Evolutionary conservation across 2,329 filamentous ascomycete genomes (phyloP), one percentile per base, ranked within the genome.

Genomic region (Cryphonectria naterciae): DNA sequence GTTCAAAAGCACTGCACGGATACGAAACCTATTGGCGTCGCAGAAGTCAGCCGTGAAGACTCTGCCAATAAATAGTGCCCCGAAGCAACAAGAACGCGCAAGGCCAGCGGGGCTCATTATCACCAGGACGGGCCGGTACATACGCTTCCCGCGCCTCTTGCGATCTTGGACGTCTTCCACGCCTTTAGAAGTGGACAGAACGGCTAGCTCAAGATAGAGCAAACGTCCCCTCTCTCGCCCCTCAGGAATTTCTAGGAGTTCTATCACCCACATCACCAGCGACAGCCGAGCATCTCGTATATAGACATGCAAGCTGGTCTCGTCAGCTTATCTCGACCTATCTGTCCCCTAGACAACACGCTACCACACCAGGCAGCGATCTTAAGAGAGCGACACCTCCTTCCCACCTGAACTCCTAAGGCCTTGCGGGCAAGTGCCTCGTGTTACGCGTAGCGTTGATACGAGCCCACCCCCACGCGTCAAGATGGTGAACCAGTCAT

Each of bases 1-100:
- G 37, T 61, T 72, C 28, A 28, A 72, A 11, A 69, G 46, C 39
- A 64, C 63, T 0, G 43, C 56, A n/a, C 63, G 64, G 37, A 67
- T 72, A 2, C 67, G 68, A 22, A 46, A 41, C 19, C 56, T 67
- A 6, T 28, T 72, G 32, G 41, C 37, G 58, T 63, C 17, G 3
- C 43, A 49, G 17, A 6, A 7, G 5, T 35, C 22, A 10, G 19
- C 25, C 28, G 61, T 46, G 41, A 25, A 35, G 25, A 22, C 13
- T 35, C 4, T 19, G 4, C 28, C 43, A n/a, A 25, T 22, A 25
- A 10, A 22, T 32, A 15, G 1, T 19, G 17, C 32, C 22, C 7
- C 58, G 4, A 39, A 35, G 32, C 58, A 39, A n/a, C 19, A 39
- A 39, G 2, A 19, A 37, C 58, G 8, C 58, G 17, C 35, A 15